These are phyloP conservation scores for Diaporthe sp. DNA, from an alignment of 2,329 filamentous ascomycete species.

Conservation along the genomic window DNA sequence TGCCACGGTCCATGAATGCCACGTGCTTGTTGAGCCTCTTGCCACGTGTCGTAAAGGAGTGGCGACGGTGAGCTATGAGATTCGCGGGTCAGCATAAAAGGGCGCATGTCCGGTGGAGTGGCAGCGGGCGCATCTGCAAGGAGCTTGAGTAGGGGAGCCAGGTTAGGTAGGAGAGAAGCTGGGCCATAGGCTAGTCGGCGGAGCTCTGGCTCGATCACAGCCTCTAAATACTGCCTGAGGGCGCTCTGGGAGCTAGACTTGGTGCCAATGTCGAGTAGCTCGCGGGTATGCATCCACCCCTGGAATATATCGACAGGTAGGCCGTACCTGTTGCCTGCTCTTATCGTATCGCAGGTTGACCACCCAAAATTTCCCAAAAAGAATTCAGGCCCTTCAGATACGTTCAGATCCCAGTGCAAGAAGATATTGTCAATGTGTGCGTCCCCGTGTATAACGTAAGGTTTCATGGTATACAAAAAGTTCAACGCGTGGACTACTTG, in stretches of 20 bases:
- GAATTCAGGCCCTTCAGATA: background rate
- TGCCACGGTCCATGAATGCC: slow-evolving; percentile 3
- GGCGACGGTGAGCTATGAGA: background rate
- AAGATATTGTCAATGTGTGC: background rate
- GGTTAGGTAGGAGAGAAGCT: background rate
- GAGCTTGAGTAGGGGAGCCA: background rate
- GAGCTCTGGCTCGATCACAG: background rate
- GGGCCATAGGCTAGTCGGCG: background rate
- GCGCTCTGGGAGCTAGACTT: background rate
- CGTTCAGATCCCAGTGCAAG: background rate
- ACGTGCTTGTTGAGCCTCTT: background rate
- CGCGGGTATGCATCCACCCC: background rate
- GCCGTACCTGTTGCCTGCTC: background rate
- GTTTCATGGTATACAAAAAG: background rate
- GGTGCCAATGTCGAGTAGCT: background rate
- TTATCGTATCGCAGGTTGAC: background rate
- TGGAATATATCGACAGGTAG: background rate
- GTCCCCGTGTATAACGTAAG: background rate
- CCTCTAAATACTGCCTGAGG: background rate
- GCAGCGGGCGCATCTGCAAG: background rate
- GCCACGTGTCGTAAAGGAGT: background rate
- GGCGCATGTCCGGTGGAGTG: background rate
- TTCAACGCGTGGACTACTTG: background rate
- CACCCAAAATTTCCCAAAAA: no score
- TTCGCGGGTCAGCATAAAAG: background rate